Evolutionary conservation across 2,329 filamentous ascomycete species (phyloP).

Genomic region (Scolecobasidium constrictum): DNA sequence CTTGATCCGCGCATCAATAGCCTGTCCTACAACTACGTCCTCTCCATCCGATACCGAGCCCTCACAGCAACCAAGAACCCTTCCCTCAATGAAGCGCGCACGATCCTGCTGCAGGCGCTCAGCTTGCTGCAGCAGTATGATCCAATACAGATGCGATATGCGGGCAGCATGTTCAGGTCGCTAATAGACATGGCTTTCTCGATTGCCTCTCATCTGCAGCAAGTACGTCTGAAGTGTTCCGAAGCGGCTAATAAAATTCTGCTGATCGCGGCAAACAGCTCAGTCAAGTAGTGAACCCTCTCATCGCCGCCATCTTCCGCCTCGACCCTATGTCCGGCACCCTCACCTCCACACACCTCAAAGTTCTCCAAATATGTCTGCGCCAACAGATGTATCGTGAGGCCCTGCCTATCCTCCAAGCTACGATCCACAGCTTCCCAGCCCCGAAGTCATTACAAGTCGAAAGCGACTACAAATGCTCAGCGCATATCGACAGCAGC

Average conservation of each 20-base stretch:
- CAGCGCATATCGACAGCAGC: conserved; percentile 32
- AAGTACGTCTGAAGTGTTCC: neutral
- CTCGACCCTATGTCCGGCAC: conserved; percentile 57
- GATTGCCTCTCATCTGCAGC: neutral
- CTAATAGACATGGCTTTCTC: conserved; percentile 28
- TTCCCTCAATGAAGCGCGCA: conserved; percentile 24
- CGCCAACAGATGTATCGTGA: conserved; percentile 42
- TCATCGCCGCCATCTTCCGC: conserved; percentile 43
- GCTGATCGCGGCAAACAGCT: neutral
- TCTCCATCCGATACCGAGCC: conserved; percentile 37
- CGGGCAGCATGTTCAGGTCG: conserved; percentile 34
- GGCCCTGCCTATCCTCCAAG: conserved; percentile 52
- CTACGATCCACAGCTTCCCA: conserved; percentile 56
- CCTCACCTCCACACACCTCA: conserved; percentile 54
- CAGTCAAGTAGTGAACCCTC: conserved; percentile 10
- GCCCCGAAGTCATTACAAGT: conserved; percentile 20
- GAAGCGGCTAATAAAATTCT: neutral
- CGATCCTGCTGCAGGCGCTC: conserved; percentile 41
- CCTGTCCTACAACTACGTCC: conserved; percentile 46
- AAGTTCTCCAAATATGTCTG: conserved; percentile 46
- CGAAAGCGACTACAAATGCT: conserved; percentile 29
- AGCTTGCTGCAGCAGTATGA: conserved; percentile 40
- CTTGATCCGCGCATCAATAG: conserved; percentile 48
- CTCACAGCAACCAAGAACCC: conserved; percentile 21
- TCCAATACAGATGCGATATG: conserved; percentile 43